Percentiles rank a stretch among this genome's conserved stretches.
Conservation (phyloP, 768 basidiomycete genomes). For the Tubosaeta sp. region DNA sequence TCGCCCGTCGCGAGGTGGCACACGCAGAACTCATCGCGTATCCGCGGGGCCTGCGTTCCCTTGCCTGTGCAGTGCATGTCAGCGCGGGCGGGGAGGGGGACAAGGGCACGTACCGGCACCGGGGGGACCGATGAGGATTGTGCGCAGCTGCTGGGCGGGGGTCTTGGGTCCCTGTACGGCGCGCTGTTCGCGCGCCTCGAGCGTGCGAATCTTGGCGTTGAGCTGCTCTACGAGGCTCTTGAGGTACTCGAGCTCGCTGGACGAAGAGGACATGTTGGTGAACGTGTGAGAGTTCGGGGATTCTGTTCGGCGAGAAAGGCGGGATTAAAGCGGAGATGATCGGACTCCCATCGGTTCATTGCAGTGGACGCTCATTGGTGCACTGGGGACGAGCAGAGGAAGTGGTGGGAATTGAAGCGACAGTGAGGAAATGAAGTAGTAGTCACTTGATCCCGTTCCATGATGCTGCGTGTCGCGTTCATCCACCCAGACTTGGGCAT, state of each 20-base stretch:
- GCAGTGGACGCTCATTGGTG: no score
- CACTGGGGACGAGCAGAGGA: no score
- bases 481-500: slow-evolving; percentile 95
- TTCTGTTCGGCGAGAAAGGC: slow-evolving; percentile 5
- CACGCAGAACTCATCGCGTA: slow-evolving; percentile 89
- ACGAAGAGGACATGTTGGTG: slow-evolving; percentile 33
- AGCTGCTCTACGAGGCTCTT: slow-evolving; percentile 89
- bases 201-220: slow-evolving; percentile 77
- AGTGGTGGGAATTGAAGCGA: no score
- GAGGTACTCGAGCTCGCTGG: slow-evolving; percentile 89
- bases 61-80: slow-evolving; percentile 59
- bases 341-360: slow-evolving; percentile 5
- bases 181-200: slow-evolving; percentile 69
- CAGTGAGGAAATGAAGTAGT: no score
- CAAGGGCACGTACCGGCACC: slow-evolving; percentile 79
- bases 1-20: slow-evolving; percentile 99
- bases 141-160: slow-evolving; percentile 76
- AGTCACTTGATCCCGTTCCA: no score
- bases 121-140: slow-evolving; percentile 94
- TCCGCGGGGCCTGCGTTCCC: slow-evolving; percentile 95
- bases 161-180: slow-evolving; percentile 42
- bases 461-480: slow-evolving; percentile 61
- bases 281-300: neutral
- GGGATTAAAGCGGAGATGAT: slow-evolving; percentile 22
- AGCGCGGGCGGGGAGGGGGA: neutral